A percentile compares a stretch with the other conserved stretches of the same genome.
These are phyloP conservation scores for Coleophoma eucalyptorum DNA, from an alignment of 2,329 filamentous ascomycete species.

Conservation along the genomic window DNA sequence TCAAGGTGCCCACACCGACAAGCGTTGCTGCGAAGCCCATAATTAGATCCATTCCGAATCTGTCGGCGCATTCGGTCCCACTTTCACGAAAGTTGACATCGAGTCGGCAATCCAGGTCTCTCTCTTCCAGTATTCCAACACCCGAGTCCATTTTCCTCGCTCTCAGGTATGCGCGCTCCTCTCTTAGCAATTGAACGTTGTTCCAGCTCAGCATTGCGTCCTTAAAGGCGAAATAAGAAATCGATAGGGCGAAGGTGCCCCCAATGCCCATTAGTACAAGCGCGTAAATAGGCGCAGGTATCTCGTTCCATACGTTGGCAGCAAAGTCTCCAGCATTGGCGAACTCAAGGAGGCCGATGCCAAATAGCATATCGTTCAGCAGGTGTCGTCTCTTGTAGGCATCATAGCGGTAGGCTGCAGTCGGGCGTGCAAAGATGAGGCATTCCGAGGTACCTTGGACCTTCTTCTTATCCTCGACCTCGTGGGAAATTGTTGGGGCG, in stretches of 20 bases:
- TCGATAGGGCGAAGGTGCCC: constrained; percentile 39
- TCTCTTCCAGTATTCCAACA: constrained; percentile 13
- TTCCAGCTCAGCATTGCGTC: constrained; percentile 39
- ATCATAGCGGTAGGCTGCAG: not conserved
- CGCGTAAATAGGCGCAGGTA: constrained; percentile 44
- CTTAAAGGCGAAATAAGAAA: constrained; percentile 40
- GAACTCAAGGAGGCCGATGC: constrained; percentile 48
- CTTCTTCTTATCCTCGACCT: constrained; percentile 1
- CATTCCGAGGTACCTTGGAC: constrained; percentile 4
- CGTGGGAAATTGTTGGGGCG: too few relatives aligned
- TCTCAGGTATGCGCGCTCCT: constrained; percentile 33
- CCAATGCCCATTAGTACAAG: constrained; percentile 49
- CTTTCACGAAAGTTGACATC: constrained; percentile 44
- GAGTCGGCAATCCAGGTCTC: constrained; percentile 31
- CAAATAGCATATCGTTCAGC: constrained; percentile 29
- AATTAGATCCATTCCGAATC: constrained; percentile 45
- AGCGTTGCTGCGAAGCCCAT: constrained; percentile 46
- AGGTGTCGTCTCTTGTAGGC: not conserved
- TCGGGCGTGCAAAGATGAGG: not conserved
- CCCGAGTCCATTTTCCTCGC: constrained; percentile 10
- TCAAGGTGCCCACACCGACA: constrained; percentile 46
- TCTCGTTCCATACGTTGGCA: constrained; percentile 52
- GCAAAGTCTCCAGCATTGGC: constrained; percentile 54
- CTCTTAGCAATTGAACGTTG: constrained; percentile 41
- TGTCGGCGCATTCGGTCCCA: constrained; percentile 45